A percentile compares a stretch with the other conserved stretches of the same genome.
Conservation (phyloP, 2,329 filamentous ascomycete species). For the Colletotrichum siamense region DNA sequence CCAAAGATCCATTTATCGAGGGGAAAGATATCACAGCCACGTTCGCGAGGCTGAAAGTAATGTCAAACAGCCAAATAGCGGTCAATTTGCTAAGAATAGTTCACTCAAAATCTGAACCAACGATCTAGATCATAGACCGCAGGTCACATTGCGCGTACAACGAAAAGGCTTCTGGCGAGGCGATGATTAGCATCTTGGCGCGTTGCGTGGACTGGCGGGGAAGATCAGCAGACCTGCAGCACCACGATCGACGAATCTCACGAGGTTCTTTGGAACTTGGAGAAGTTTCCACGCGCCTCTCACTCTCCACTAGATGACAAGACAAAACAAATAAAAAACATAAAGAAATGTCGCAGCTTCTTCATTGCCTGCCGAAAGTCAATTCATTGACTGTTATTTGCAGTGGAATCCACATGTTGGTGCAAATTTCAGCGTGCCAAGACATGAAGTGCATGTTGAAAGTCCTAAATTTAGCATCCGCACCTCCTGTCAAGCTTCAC, state of each 20-base stretch:
- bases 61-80: neutral
- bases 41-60: neutral
- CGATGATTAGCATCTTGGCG: constrained; percentile 1
- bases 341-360: neutral
- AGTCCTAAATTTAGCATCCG: constrained; percentile 18
- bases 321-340: neutral
- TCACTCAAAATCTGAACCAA: neutral
- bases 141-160: neutral
- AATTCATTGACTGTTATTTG: neutral
- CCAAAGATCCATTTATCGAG: neutral
- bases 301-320: neutral
- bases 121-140: neutral
- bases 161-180: neutral
- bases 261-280: neutral
- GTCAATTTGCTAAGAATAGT: neutral
- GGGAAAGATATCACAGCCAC: neutral
- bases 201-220: neutral
- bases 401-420: neutral
- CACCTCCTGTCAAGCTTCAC: neutral
- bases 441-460: neutral
- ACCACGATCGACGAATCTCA: neutral
- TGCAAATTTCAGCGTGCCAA: neutral
- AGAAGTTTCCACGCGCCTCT: neutral
- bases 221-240: neutral
- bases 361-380: neutral